A percentile compares a stretch with the other conserved stretches of the same genome.
These are phyloP conservation scores for Echria macrotheca DNA, from an alignment of 495 filamentous ascomycete species.

Conservation along the genomic window DNA sequence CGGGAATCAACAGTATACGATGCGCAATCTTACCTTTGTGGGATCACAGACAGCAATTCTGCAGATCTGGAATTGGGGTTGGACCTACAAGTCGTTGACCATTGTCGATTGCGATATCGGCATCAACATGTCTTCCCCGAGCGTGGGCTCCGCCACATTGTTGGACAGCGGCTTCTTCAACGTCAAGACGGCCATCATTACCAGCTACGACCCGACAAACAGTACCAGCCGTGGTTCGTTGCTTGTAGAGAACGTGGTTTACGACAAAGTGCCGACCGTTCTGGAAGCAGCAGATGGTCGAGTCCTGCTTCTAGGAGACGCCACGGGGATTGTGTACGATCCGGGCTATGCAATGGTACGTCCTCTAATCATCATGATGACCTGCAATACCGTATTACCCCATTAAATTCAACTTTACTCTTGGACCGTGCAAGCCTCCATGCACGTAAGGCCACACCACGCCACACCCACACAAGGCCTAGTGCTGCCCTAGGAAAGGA, in stretches of 20 bases:
- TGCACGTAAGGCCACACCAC: no score
- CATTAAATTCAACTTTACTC: no score
- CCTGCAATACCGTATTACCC: no score
- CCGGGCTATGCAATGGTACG: not conserved
- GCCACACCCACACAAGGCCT: no score
- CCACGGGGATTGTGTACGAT: not conserved
- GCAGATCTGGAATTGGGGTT: slow-evolving; percentile 90
- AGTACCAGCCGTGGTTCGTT: slow-evolving; percentile 1
- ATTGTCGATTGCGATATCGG: slow-evolving; percentile 72
- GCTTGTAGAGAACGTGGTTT: not conserved
- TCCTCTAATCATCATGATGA: no score
- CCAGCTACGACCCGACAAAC: not conserved
- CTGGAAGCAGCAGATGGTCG: not conserved
- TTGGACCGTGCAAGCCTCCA: no score
- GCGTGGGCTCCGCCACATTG: not conserved
- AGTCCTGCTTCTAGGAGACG: not conserved
- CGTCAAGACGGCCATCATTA: not conserved
- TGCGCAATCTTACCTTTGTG: slow-evolving; percentile 79
- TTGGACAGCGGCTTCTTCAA: slow-evolving; percentile 4
- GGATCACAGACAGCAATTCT: slow-evolving; percentile 75
- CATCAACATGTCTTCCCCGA: slow-evolving; percentile 44
- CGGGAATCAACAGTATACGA: slow-evolving; percentile 89
- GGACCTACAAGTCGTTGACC: slow-evolving; percentile 68
- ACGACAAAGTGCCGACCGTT: slow-evolving; percentile 1
- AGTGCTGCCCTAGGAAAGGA: no score